A percentile compares a stretch with the other conserved stretches of the same genome.
Conservation (phyloP, 176 grass and related monocot species). For the Puccinellia tenuiflora region DNA sequence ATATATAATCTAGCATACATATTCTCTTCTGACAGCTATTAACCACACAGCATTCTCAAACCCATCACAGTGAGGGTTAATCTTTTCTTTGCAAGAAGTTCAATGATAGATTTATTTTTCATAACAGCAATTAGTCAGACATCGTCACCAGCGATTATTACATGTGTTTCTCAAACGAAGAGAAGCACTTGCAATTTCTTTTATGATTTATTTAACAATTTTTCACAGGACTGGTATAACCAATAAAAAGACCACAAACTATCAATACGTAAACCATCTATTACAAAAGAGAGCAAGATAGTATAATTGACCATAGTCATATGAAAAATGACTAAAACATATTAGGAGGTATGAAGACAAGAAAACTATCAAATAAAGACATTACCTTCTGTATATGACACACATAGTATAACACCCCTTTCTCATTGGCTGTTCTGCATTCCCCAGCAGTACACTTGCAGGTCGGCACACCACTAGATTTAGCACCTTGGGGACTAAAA, state of each 20-base stretch:
- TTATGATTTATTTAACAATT: neutral
- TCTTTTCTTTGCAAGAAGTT: neutral
- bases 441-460: conserved; percentile 61
- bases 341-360: neutral
- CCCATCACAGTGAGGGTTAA: neutral
- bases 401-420: conserved; percentile 35
- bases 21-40: neutral
- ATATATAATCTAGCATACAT: neutral
- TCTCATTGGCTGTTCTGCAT: conserved; percentile 18
- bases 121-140: neutral
- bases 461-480: neutral
- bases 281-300: neutral
- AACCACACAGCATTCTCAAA: neutral
- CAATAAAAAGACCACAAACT: conserved; percentile 3
- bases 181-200: neutral
- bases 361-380: neutral
- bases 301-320: neutral
- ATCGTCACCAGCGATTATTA: neutral
- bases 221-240: neutral
- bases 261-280: conserved; percentile 14
- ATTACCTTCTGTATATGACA: conserved; percentile 62
- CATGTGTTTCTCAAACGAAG: neutral
- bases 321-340: neutral
- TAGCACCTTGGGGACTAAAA: conserved; percentile 10
- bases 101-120: neutral